Conservation (phyloP, 2,329 filamentous ascomycete species). For the Talaromyces sp. region DNA sequence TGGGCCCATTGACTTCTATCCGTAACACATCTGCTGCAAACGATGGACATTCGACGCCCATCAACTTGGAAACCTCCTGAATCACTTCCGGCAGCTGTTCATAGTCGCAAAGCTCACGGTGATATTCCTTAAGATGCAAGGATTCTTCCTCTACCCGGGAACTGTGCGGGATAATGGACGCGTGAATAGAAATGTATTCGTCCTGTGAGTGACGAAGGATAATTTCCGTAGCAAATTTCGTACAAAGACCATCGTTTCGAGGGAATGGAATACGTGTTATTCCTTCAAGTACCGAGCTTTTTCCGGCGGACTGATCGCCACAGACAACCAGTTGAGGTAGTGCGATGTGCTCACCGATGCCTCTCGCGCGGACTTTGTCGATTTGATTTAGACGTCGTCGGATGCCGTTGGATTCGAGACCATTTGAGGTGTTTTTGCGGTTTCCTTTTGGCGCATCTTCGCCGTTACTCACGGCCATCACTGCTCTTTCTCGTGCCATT, state of each 20-base stretch:
- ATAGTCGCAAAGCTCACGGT: too few species aligned
- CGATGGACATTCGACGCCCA: slow-evolving; percentile 11
- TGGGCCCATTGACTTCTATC: slow-evolving; percentile 4
- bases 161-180: background rate
- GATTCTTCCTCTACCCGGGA: background rate
- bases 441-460: too few species aligned
- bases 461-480: too few species aligned
- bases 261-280: background rate
- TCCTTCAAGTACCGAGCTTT: slow-evolving; percentile 59
- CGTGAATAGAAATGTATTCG: background rate
- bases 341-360: slow-evolving; percentile 45
- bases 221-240: slow-evolving; percentile 3
- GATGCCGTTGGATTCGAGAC: too few species aligned
- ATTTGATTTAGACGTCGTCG: slow-evolving; percentile 43
- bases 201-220: background rate
- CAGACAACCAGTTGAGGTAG: slow-evolving; percentile 56
- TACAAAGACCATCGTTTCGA: background rate
- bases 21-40: slow-evolving; percentile 5
- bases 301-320: slow-evolving; percentile 58
- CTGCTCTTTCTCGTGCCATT: background rate
- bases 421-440: too few species aligned
- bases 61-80: slow-evolving; percentile 20
- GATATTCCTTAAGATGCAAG: too few species aligned
- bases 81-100: too few species aligned
- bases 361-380: slow-evolving; percentile 48